A percentile compares a stretch with the other conserved stretches of the same genome.
These are phyloP conservation scores for Populus tremula DNA, from an alignment of 345 rosid genomes.

Conservation along the genomic window DNA sequence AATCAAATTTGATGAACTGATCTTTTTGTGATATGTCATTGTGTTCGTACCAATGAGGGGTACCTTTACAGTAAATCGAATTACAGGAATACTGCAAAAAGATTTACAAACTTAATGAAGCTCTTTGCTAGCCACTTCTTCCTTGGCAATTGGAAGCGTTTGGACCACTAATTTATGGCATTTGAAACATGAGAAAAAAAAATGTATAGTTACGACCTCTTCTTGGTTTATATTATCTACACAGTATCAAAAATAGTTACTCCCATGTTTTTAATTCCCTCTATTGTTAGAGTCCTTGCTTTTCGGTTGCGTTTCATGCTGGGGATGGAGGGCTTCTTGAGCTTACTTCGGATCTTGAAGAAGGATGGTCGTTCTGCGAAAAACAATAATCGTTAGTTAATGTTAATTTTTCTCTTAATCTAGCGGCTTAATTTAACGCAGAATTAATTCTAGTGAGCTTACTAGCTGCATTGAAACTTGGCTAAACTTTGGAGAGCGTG, in stretches of 20 bases:
- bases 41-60: not conserved
- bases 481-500: not conserved
- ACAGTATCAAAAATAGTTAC: not conserved
- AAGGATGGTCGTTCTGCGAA: not conserved
- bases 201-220: not conserved
- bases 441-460: not conserved
- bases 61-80: not conserved
- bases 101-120: not conserved
- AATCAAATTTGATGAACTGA: not conserved
- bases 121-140: not conserved
- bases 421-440: not conserved
- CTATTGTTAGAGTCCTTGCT: not conserved
- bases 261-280: not conserved
- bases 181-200: not conserved
- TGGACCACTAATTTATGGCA: not conserved
- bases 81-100: not conserved
- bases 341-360: constrained; percentile 5
- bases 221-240: not conserved
- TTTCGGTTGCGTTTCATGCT: not conserved
- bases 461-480: not conserved
- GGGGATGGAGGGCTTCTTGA: not conserved
- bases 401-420: too few relatives aligned
- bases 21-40: not conserved
- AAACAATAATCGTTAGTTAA: not conserved
- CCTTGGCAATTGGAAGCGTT: not conserved